Conservation (phyloP, 1,284 basidiomycete species). For the Ustilago tritici region DNA sequence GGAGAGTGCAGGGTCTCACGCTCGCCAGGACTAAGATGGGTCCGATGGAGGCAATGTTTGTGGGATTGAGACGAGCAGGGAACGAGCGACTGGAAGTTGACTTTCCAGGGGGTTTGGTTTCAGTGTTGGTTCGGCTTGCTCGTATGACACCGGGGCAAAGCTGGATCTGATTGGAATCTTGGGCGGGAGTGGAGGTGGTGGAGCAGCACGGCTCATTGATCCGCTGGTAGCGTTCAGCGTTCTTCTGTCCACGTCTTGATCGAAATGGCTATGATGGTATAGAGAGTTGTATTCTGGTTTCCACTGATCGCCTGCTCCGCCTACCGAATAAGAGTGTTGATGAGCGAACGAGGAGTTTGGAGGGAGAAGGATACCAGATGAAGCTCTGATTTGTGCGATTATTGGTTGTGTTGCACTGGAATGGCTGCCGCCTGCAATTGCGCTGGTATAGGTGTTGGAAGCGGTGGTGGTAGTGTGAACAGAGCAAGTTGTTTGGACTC, state of each 20-base stretch:
- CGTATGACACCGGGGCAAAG: background rate
- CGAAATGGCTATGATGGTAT: conserved; percentile 25
- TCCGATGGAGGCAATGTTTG: too few species aligned
- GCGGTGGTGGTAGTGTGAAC: too few species aligned
- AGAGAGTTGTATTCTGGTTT: conserved; percentile 34
- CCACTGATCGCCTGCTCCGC: conserved; percentile 11
- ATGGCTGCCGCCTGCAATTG: background rate
- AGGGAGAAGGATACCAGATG: background rate
- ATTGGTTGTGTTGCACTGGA: background rate
- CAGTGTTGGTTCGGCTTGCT: conserved; percentile 3
- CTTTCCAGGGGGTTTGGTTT: background rate
- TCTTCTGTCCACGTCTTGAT: background rate
- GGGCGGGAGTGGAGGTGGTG: conserved; percentile 29
- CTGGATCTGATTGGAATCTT: conserved; percentile 35
- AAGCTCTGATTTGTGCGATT: background rate
- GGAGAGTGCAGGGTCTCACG: too few species aligned
- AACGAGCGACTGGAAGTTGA: too few species aligned
- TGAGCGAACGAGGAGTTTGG: background rate
- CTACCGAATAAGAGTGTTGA: background rate
- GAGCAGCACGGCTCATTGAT: background rate
- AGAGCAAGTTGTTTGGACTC: too few species aligned
- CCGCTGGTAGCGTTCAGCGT: too few species aligned
- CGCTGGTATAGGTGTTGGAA: too few species aligned
- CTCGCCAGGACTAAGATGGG: too few species aligned
- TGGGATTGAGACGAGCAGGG: too few species aligned